A percentile compares a stretch with the other conserved stretches of the same genome.
These are phyloP conservation scores for Auricularia sp. DNA, from an alignment of 768 basidiomycete species.

Conservation along the genomic window DNA sequence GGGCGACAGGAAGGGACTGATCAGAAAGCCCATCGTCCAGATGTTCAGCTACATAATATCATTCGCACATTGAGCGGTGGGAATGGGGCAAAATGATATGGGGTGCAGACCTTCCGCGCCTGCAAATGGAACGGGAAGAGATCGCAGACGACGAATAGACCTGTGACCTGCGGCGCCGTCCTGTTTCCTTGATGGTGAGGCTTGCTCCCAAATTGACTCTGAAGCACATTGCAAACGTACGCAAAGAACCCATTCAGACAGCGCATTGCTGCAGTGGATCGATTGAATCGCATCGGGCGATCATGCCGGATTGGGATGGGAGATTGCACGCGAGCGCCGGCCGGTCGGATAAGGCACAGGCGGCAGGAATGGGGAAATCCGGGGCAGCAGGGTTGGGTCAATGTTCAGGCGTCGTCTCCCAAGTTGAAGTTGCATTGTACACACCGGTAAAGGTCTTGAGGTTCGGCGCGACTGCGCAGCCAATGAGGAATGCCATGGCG, in stretches of 20 bases:
- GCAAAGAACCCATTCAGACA: slow-evolving; percentile 49
- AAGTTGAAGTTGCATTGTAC: not conserved
- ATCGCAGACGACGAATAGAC: slow-evolving; percentile 51
- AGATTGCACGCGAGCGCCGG: not conserved
- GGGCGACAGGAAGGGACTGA: slow-evolving; percentile 54
- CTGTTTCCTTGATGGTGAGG: slow-evolving; percentile 11
- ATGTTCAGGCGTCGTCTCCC: too few relatives aligned
- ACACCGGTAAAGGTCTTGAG: slow-evolving; percentile 47
- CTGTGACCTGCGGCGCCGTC: slow-evolving; percentile 54
- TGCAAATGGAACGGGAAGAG: slow-evolving; percentile 62
- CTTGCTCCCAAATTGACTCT: not conserved
- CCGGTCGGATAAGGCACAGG: not conserved
- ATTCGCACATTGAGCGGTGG: not conserved
- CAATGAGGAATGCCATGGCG: slow-evolving; percentile 47
- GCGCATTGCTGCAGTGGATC: slow-evolving; percentile 35
- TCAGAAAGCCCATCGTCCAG: slow-evolving; percentile 66
- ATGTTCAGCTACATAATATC: slow-evolving; percentile 40
- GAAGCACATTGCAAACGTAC: slow-evolving; percentile 20
- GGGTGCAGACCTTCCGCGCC: slow-evolving; percentile 42
- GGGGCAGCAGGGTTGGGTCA: not conserved
- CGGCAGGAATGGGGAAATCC: not conserved
- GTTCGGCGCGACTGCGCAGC: slow-evolving; percentile 47
- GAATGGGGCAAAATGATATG: not conserved
- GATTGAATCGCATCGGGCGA: not conserved
- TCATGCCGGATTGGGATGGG: not conserved